Conservation (phyloP, 2,329 filamentous ascomycete species). For the Cytospora paraplurivora region DNA sequence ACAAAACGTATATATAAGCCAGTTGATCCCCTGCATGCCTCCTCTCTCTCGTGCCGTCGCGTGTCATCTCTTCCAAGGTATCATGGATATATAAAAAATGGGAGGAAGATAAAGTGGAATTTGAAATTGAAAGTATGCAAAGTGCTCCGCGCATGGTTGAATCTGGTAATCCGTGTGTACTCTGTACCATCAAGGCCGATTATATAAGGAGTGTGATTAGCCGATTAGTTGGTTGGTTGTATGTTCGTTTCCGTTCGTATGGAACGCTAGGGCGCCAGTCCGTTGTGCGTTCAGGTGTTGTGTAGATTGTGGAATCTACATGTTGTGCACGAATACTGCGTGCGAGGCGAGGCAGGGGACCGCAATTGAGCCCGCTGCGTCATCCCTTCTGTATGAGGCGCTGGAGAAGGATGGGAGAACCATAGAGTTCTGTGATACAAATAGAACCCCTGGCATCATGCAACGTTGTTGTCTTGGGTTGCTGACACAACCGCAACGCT, state of each 20-base stretch:
- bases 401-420: constrained; percentile 1
- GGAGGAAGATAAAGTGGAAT: background rate
- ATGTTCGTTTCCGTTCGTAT: constrained; percentile 6
- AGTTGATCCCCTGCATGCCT: background rate
- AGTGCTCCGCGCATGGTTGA: constrained; percentile 21
- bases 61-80: constrained; percentile 17
- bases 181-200: constrained; percentile 3
- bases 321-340: background rate
- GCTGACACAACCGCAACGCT: constrained; percentile 10
- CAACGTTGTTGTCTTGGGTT: constrained; percentile 9
- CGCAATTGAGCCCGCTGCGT: background rate
- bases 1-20: constrained; percentile 7
- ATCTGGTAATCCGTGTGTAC: constrained; percentile 2
- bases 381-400: background rate
- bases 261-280: constrained; percentile 14
- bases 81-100: constrained; percentile 24
- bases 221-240: constrained; percentile 14
- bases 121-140: constrained; percentile 2
- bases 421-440: constrained; percentile 16
- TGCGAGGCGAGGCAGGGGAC: background rate
- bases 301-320: background rate
- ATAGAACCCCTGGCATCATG: constrained; percentile 3
- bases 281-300: background rate
- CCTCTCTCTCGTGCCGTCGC: background rate
- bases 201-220: constrained; percentile 23